Conservation (phyloP, 1,284 basidiomycete genomes). For the Golubevia sp. region DNA sequence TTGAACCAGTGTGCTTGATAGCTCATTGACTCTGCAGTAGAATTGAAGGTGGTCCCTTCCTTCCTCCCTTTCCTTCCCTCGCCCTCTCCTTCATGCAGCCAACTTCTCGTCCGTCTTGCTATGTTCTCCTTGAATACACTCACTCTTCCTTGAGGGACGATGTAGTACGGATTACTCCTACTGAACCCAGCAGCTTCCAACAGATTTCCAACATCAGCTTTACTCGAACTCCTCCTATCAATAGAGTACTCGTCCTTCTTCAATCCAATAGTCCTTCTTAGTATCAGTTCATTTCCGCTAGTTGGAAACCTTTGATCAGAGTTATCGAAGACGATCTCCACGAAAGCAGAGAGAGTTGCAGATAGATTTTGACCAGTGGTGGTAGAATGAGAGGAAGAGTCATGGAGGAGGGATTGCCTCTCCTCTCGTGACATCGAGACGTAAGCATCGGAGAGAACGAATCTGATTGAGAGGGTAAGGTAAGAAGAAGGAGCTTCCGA, state of each 20-base stretch:
- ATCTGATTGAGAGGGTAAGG: conserved; percentile 30
- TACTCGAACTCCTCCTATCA: conserved; percentile 91
- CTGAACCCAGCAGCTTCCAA: conserved; percentile 80
- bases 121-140: conserved; percentile 56
- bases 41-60: no score
- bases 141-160: conserved; percentile 94
- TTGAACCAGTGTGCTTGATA: no score
- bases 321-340: conserved; percentile 62
- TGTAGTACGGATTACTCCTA: conserved; percentile 97
- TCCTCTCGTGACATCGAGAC: conserved; percentile 60
- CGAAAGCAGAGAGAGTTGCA: conserved; percentile 58
- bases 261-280: conserved; percentile 78
- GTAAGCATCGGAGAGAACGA: conserved; percentile 61
- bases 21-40: no score
- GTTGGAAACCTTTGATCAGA: conserved; percentile 36
- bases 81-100: not conserved
- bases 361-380: conserved; percentile 2
- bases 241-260: conserved; percentile 99
- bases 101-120: not conserved
- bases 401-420: conserved; percentile 60
- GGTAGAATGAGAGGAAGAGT: conserved; percentile 48
- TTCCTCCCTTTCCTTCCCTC: no score
- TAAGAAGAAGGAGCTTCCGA: not conserved
- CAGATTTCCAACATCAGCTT: conserved; percentile 77
- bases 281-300: conserved; percentile 46